Percentiles rank a stretch among this genome's conserved stretches.
phyloP scores from a whole-genome alignment of 2,329 filamentous ascomycete species.

The Xylariaceae sp. region DNA sequence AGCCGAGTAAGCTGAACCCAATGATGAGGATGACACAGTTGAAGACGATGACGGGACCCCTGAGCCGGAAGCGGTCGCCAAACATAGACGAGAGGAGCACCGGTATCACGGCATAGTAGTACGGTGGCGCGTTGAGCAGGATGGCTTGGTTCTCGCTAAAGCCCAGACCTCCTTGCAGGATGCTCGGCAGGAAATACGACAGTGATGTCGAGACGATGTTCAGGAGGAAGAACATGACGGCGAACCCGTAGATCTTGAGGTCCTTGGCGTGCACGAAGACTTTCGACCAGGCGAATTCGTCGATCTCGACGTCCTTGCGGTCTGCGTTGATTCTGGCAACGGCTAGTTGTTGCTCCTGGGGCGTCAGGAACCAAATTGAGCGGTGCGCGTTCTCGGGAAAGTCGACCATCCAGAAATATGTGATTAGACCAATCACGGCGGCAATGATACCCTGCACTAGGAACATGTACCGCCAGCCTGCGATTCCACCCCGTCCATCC shows the following conservation, averaged over 20 bases:
- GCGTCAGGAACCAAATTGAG: constrained; percentile 53
- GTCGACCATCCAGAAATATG: constrained; percentile 67
- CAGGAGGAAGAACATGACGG: constrained; percentile 59
- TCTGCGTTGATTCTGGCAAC: constrained; percentile 55
- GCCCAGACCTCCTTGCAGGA: constrained; percentile 51
- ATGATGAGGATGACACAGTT: constrained; percentile 57
- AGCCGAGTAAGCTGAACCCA: constrained; percentile 62
- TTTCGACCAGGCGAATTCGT: constrained; percentile 51
- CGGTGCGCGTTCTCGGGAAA: constrained; percentile 57
- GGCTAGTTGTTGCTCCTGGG: constrained; percentile 51
- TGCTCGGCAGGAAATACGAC: constrained; percentile 61
- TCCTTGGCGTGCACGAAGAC: constrained; percentile 54
- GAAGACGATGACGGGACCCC: constrained; percentile 60
- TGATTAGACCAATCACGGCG: constrained; percentile 51
- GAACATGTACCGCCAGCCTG: constrained; percentile 66
- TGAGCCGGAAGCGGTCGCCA: constrained; percentile 55
- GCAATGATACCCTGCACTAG: constrained; percentile 60
- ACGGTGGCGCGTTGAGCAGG: constrained; percentile 60
- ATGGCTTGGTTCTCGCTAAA: constrained; percentile 50
- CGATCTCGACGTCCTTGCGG: constrained; percentile 53
- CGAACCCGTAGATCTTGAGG: constrained; percentile 59
- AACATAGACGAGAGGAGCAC: constrained; percentile 58
- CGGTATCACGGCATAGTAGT: constrained; percentile 61
- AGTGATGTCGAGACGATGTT: constrained; percentile 62
- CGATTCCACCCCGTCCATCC: constrained; percentile 49